Base-by-base conservation (phyloP, 495 filamentous ascomycete species). In the Xylaria flabelliformis region DNA sequence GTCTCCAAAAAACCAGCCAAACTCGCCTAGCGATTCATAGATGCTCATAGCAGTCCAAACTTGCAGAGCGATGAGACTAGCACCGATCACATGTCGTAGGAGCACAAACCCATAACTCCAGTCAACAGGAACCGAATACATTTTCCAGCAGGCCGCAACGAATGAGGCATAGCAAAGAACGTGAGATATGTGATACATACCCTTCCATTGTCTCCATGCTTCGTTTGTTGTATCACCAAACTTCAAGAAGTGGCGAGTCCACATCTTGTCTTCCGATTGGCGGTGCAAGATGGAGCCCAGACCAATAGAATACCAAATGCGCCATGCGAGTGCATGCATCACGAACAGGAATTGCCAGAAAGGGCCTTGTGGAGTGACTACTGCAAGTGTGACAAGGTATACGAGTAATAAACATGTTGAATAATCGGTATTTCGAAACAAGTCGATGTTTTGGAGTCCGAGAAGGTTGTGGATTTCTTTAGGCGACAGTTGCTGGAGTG, bases 1-100 rank as follows among this genome's bases (percentile, higher is more conserved):
- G 80, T 99, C 96, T 15, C 96, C 96, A 76, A 94, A 99, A 85
- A 98, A 99, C 96, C 97, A 99, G 74, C 97, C 97, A 78, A 98
- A 98, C 78, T 99, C 96, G 55, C 95, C 95, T 2, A 98, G 90
- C 6, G 95, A 97, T 19, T 97, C 94, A 82, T 98, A 97, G 71
- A 98, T 97, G 80, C 94, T 97, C 72, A 93, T 82, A 5, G 92
- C 91, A 4, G 95, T 98, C 97, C 97, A 99, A 13, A 95, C 82
- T 78, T 99, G 96, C 59, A 99, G 86, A 17, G 92, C 89, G 66
- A 98, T 89, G 69, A 98, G 84, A 71, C 93, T 90, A 46, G 85
- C 82, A 36, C 96, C 96, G 42, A 98, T 75, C 17, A 97, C 91
- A 76, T 99, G 97, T 72, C 94, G 91, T 73, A 98, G 88, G 36